phyloP scores from a whole-genome alignment of 2,329 filamentous ascomycete genomes.

The Lachnellula willkommii region DNA sequence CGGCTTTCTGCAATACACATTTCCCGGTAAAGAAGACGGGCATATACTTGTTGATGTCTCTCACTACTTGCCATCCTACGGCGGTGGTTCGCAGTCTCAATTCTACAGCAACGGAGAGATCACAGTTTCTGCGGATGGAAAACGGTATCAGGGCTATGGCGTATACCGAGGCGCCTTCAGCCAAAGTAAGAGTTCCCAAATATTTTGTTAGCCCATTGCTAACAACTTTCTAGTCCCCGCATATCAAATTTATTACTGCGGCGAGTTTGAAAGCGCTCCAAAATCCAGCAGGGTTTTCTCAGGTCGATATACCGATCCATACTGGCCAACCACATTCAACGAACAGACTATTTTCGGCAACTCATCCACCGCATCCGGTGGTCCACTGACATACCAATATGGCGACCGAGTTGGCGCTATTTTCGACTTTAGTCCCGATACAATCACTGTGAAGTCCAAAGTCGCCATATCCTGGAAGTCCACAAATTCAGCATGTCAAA shows the following conservation, averaged over 20 bases:
- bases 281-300: slow-evolving; percentile 41
- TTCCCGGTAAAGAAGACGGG: slow-evolving; percentile 34
- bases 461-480: slow-evolving; percentile 15
- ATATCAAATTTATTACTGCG: slow-evolving; percentile 48
- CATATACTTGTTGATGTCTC: slow-evolving; percentile 44
- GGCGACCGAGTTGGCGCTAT: slow-evolving; percentile 45
- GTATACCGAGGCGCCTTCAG: neutral
- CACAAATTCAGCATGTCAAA: slow-evolving; percentile 16
- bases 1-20: slow-evolving; percentile 49
- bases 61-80: slow-evolving; percentile 40
- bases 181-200: neutral
- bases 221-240: neutral
- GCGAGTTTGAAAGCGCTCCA: slow-evolving; percentile 45
- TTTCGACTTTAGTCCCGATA: slow-evolving; percentile 37
- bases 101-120: slow-evolving; percentile 42
- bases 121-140: slow-evolving; percentile 36
- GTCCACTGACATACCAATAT: slow-evolving; percentile 23
- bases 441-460: slow-evolving; percentile 38
- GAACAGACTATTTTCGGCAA: slow-evolving; percentile 5
- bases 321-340: slow-evolving; percentile 2
- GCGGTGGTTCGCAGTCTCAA: slow-evolving; percentile 39
- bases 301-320: slow-evolving; percentile 34
- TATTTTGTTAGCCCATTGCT: neutral
- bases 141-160: slow-evolving; percentile 36
- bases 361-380: slow-evolving; percentile 13